Percentiles rank a stretch among this genome's conserved stretches.
Conservation (phyloP, 176 grass and related monocot species). For the Thinopyrum elongatum region DNA sequence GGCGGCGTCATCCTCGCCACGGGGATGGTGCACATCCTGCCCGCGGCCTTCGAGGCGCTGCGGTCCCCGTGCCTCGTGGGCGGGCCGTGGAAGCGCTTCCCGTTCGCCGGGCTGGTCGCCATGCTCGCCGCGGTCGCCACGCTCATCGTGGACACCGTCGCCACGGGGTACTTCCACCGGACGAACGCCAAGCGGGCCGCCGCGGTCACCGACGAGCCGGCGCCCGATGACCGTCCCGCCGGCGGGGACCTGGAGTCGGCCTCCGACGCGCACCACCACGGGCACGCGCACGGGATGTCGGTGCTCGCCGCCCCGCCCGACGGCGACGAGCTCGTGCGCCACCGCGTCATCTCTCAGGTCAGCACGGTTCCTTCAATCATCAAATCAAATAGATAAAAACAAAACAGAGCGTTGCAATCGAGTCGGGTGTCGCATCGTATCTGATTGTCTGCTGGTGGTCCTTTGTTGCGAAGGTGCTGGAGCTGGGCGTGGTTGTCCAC, state of each 20-base stretch:
- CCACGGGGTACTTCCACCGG: constrained; percentile 63
- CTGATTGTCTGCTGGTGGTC: neutral
- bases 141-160: constrained; percentile 55
- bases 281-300: constrained; percentile 39
- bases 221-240: neutral
- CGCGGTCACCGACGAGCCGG: constrained; percentile 13
- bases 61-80: constrained; percentile 41
- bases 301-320: neutral
- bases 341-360: constrained; percentile 71
- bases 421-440: neutral
- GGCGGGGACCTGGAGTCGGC: neutral
- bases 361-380: neutral
- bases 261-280: constrained; percentile 32
- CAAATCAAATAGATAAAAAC: neutral
- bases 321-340: constrained; percentile 45
- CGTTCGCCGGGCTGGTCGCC: constrained; percentile 48
- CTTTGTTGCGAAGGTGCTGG: constrained; percentile 37
- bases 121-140: constrained; percentile 70
- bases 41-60: constrained; percentile 55
- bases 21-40: constrained; percentile 66
- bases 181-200: constrained; percentile 19
- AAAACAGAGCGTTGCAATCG: neutral
- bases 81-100: constrained; percentile 48
- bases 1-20: constrained; percentile 80
- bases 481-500: constrained; percentile 64